Evolutionary conservation across 2,329 filamentous ascomycete genomes (phyloP).

Genomic region (Rutstroemia sp.): DNA sequence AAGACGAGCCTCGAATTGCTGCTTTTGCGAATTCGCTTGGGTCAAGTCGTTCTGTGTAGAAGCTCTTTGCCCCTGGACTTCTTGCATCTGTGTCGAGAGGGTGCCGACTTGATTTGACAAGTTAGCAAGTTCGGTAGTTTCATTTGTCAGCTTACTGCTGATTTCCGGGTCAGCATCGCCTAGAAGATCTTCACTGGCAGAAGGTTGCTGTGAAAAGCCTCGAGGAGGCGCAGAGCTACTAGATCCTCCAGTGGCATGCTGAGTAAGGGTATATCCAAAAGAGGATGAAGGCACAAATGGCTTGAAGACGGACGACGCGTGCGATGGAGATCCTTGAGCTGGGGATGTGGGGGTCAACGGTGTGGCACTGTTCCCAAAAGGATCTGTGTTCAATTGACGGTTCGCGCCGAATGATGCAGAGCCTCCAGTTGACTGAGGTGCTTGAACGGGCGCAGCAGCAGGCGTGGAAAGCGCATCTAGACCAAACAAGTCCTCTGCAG

Average conservation of each 20-base stretch:
- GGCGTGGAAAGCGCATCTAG: conserved; percentile 63
- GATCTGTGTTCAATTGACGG: conserved; percentile 26
- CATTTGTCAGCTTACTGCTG: conserved; percentile 78
- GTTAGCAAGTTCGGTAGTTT: conserved; percentile 89
- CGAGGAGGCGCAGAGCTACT: conserved; percentile 33
- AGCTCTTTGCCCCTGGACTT: conserved; percentile 74
- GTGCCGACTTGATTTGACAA: conserved; percentile 92
- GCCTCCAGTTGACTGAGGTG: conserved; percentile 66
- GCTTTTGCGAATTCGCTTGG: conserved; percentile 78
- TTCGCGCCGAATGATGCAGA: conserved; percentile 52
- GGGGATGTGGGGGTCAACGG: conserved; percentile 25
- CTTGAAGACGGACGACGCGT: conserved; percentile 53
- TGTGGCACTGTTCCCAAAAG: conserved; percentile 33
- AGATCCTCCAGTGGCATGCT: conserved; percentile 61
- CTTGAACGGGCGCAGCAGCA: conserved; percentile 42
- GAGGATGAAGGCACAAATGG: conserved; percentile 88
- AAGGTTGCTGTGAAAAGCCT: conserved; percentile 35
- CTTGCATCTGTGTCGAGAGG: conserved; percentile 88
- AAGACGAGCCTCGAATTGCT: conserved; percentile 83
- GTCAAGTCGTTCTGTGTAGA: conserved; percentile 75
- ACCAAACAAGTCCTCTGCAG: conserved; percentile 88
- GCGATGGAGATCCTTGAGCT: conserved; percentile 18
- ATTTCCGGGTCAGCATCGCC: conserved; percentile 84
- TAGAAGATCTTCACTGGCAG: conserved; percentile 74
- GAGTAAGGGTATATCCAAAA: conserved; percentile 76